phyloP scores from a whole-genome alignment of 2,329 filamentous ascomycete genomes.

The Monosporascus sp. region DNA sequence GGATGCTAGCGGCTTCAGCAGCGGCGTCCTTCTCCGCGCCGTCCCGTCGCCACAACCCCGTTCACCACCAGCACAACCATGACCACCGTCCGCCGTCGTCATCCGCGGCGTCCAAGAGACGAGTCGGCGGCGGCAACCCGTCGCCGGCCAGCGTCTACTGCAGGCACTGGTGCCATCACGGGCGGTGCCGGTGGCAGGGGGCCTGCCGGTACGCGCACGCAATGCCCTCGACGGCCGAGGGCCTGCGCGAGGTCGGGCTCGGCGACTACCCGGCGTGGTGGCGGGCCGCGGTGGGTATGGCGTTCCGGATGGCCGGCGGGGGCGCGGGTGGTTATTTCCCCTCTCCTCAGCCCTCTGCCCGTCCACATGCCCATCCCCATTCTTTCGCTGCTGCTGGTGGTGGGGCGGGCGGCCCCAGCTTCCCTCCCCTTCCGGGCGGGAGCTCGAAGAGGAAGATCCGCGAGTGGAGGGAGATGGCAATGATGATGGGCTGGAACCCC shows the following conservation, averaged over 20 bases:
- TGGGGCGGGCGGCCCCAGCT: background rate
- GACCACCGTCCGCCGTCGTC: background rate
- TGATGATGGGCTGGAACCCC: background rate
- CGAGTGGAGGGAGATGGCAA: background rate
- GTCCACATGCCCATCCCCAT: too few relatives aligned
- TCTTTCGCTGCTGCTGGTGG: background rate
- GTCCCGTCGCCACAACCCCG: background rate
- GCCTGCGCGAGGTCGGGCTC: constrained; percentile 38
- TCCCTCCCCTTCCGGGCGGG: too few relatives aligned
- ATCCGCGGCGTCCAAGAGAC: background rate
- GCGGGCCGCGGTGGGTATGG: constrained; percentile 10
- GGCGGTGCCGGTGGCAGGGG: constrained; percentile 40
- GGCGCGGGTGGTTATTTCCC: too few relatives aligned
- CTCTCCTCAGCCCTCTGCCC: too few relatives aligned
- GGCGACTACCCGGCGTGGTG: constrained; percentile 40
- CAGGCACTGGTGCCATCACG: constrained; percentile 44
- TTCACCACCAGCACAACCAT: background rate
- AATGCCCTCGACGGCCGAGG: constrained; percentile 40
- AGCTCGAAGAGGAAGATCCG: background rate
- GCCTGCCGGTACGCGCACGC: constrained; percentile 40
- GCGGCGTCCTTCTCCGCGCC: background rate
- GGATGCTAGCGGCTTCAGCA: background rate
- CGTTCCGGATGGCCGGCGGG: background rate
- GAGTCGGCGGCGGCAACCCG: too few relatives aligned
- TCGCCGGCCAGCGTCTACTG: constrained; percentile 25